These are phyloP conservation scores for Pseudonitzschia multiseries DNA, from an alignment of 108 stramenopile genomes.

Conservation along the genomic window DNA sequence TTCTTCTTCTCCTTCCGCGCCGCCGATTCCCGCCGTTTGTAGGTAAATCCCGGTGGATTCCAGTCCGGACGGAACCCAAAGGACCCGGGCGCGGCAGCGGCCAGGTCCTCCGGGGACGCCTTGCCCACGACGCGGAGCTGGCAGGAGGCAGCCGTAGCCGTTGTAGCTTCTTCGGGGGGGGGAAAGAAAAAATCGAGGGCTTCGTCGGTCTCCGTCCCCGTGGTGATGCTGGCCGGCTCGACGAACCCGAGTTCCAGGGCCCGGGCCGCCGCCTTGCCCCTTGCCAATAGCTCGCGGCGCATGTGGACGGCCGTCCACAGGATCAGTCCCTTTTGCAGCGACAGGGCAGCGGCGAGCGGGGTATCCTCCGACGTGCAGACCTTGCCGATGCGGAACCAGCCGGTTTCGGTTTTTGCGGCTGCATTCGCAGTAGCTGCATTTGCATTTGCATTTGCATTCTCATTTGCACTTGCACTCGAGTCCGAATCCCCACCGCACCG, in stretches of 20 bases:
- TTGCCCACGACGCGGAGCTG: constrained; percentile 15
- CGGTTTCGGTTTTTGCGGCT: constrained; percentile 7
- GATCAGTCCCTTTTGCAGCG: constrained; percentile 47
- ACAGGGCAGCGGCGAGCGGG: constrained; percentile 24
- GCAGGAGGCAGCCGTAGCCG: constrained; percentile 13
- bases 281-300: constrained; percentile 31
- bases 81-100: not conserved
- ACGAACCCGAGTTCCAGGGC: constrained; percentile 31
- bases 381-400: constrained; percentile 48
- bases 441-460: no score
- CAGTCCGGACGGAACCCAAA: constrained; percentile 50
- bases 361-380: constrained; percentile 25
- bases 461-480: no score
- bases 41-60: constrained; percentile 47
- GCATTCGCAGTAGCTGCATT: no score
- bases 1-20: constrained; percentile 42
- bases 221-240: constrained; percentile 38
- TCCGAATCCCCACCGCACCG: constrained; percentile 12
- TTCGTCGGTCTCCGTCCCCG: constrained; percentile 44
- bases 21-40: constrained; percentile 44
- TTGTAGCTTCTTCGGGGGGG: no score
- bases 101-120: not conserved
- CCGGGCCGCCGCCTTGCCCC: constrained; percentile 34
- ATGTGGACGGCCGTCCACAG: constrained; percentile 48
- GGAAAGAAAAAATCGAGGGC: no score